Evolutionary conservation across 306 rosid species (phyloP).

Genomic region (Coriaria nepalensis): DNA sequence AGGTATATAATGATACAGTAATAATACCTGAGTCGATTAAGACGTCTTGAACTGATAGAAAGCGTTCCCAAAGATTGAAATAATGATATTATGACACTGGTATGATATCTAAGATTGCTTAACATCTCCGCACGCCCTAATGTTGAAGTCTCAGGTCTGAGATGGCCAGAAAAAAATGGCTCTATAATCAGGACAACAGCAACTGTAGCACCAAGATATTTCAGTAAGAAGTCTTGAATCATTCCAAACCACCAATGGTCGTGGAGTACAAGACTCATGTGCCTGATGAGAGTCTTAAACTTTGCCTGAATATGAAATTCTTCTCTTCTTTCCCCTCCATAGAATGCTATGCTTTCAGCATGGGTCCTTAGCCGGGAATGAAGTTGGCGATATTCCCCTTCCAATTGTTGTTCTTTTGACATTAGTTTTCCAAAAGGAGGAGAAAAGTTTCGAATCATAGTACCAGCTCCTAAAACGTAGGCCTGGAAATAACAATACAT

Average conservation of each 20-base stretch:
- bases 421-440: conserved; percentile 92
- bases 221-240: conserved; percentile 88
- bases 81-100: conserved; percentile 86
- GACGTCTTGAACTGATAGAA: conserved; percentile 81
- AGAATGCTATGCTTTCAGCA: conserved; percentile 94
- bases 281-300: conserved; percentile 51
- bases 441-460: conserved; percentile 67
- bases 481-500: conserved; percentile 45
- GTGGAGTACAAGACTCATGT: conserved; percentile 57
- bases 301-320: conserved; percentile 78
- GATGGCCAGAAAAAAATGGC: conserved; percentile 91
- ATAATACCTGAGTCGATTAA: conserved; percentile 85
- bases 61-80: conserved; percentile 95
- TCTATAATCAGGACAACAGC: conserved; percentile 92
- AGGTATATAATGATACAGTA: neutral
- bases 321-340: conserved; percentile 88
- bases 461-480: conserved; percentile 82
- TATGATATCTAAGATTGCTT: conserved; percentile 97
- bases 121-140: conserved; percentile 99
- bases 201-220: conserved; percentile 96
- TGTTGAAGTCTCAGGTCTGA: conserved; percentile 91
- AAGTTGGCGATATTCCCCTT: conserved; percentile 93
- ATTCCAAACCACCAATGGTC: conserved; percentile 99
- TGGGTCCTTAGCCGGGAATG: conserved; percentile 94
- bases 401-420: conserved; percentile 90